Evolutionary conservation across 2,329 filamentous ascomycete genomes (phyloP).

Genomic region (Xylariales sp.): DNA sequence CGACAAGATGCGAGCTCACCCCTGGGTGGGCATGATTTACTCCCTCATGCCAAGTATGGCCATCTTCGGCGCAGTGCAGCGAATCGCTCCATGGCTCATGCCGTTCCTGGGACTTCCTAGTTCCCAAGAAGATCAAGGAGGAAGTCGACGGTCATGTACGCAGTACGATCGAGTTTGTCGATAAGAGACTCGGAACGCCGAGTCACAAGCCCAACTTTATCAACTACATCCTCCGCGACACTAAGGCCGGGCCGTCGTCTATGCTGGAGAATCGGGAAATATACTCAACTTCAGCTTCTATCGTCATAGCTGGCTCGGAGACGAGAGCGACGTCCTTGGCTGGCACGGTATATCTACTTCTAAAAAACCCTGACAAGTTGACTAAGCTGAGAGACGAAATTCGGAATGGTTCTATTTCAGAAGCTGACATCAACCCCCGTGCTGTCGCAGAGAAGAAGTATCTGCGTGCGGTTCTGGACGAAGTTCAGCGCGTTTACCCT

Average conservation of each 20-base stretch:
- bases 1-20: too few relatives aligned
- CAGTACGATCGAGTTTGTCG: too few relatives aligned
- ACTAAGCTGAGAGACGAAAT: neutral
- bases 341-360: neutral
- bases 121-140: too few relatives aligned
- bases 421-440: neutral
- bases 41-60: neutral
- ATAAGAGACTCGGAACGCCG: too few relatives aligned
- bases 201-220: too few relatives aligned
- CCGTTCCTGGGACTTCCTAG: too few relatives aligned
- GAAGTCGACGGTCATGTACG: neutral
- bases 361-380: neutral
- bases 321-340: neutral
- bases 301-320: neutral
- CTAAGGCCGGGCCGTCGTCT: too few relatives aligned
- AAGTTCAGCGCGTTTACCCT: neutral
- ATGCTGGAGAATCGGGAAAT: neutral
- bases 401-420: neutral
- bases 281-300: neutral
- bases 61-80: neutral
- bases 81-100: neutral
- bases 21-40: too few relatives aligned
- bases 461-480: neutral
- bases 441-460: neutral
- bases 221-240: too few relatives aligned